Evolutionary conservation across 805 yeast genomes (phyloP), one percentile per base, ranked within the genome.

Genomic region (Saccharomycopsis sp.): DNA sequence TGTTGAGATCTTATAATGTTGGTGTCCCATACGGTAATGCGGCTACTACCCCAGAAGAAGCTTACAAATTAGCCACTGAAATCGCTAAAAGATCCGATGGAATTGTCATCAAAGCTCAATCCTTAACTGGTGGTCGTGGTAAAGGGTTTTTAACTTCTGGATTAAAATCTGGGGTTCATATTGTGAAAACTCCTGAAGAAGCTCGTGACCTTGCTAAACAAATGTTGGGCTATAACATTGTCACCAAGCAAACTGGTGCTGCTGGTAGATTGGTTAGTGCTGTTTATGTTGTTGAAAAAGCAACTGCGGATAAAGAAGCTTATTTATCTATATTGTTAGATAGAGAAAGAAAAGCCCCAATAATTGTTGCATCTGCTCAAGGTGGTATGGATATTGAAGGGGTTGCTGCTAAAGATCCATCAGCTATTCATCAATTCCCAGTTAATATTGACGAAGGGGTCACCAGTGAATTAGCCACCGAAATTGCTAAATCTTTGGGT

Each of bases 331-430:
- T 93, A 56, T 75, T 93, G 56, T 77, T 89, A 84, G 97, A 93
- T 75, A 87, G 99, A 72, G 76, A 80, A 56, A 76, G 82, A 55
- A 95, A 89, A 69, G 72, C 77, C 56, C 96, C 97, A 50, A 74
- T 93, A 70, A 85, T 93, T 61, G 96, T 93, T 53, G 96, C 96
- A 41, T 88, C 97, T 27, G 73, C 94, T 53, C 93, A 93, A 71
- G 99, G 99, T 72, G 99, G 99, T 74, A 89, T 93, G 95, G 96
- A 93, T 71, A 93, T 93, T 61, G 99, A 93, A 75, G 96, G 95
- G 65, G 97, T 93, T 56, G 99, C 98, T 51, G 81, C 81, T 56
- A 79, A 75, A 57, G 81, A 77, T 66, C 99, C 99, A 44, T 78
- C 77, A 47, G 95, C 95, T 56, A 93, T 93, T 71, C 82, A 86